Percentiles rank a stretch among this genome's conserved stretches.
Conservation (phyloP, 495 filamentous ascomycete species). For the Lasiosphaeriaceae sp. region DNA sequence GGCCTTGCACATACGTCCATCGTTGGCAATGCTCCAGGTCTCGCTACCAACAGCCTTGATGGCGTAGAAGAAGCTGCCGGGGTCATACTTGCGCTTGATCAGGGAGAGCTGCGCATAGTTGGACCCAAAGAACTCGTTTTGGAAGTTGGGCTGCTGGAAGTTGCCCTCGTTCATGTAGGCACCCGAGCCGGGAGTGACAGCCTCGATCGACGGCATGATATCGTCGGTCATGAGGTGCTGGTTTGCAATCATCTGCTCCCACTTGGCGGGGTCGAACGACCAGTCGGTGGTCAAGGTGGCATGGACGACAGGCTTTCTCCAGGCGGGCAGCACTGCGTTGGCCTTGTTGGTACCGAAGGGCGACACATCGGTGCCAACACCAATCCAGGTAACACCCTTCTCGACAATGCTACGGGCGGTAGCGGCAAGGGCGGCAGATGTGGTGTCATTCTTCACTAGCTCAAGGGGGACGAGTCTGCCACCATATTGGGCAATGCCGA, state of each 20-base stretch:
- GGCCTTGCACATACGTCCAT: conserved; percentile 28
- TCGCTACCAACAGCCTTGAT: conserved; percentile 45
- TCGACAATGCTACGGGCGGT: conserved; percentile 36
- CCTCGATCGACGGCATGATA: conserved; percentile 30
- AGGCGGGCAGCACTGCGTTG: conserved; percentile 54
- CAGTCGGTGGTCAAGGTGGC: conserved; percentile 21
- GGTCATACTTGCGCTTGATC: conserved; percentile 53
- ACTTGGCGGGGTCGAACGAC: conserved; percentile 23
- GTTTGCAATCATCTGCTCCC: conserved; percentile 18
- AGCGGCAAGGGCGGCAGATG: conserved; percentile 31
- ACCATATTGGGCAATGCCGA: conserved; percentile 51
- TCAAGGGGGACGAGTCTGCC: conserved; percentile 56
- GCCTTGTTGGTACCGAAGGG: conserved; percentile 11
- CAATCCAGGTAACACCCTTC: conserved; percentile 37
- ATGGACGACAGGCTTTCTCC: conserved; percentile 27
- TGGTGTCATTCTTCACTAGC: conserved; percentile 34
- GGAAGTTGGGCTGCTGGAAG: conserved; percentile 46
- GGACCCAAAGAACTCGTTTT: conserved; percentile 49
- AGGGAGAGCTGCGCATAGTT: conserved; percentile 39
- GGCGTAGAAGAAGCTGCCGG: conserved; percentile 48
- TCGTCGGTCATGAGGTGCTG: conserved; percentile 30
- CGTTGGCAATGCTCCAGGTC: conserved; percentile 17
- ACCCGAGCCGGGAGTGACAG: conserved; percentile 32
- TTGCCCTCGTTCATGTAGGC: conserved; percentile 51
- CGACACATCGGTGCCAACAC: conserved; percentile 30